Base-by-base conservation (phyloP, 2,329 filamentous ascomycete species). In the Bipolaris gigantea region DNA sequence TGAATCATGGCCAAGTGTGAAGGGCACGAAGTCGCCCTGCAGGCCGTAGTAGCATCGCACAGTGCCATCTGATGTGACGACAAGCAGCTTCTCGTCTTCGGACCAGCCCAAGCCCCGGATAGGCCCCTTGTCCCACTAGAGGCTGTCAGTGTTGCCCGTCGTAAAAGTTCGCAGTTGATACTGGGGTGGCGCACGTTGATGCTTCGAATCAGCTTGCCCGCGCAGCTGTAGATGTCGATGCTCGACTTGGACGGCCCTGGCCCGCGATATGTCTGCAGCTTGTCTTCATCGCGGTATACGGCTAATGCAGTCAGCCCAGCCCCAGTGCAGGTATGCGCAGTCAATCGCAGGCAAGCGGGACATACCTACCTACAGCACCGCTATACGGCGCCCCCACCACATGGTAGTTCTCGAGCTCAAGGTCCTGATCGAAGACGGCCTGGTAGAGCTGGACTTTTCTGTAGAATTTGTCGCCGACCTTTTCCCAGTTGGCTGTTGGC, bases 61-160 rank as follows among this genome's bases (percentile, higher is more conserved):
- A 1, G 87, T 93, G 21, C 94, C 94, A 69, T 99, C 93, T 48
- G 89, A 85, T 9, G 92, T 90, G 47, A 97, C 86, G 0, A 97
- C 89, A 4, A 99, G 79, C 42, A 99, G 82, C 71, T 89, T 89
- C 80, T 99, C 94, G 61, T 97, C 91, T 68, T 96, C 93, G 18
- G 92, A 96, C 94, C 94, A 99, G 32, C 94, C 94, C 18, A 99
- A 81, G 2, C 90, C 92, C 73, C 88, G 89, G 69, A 99, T 90
- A 3, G 86, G 80, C 41, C 90, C 90, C 76, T 92, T 90, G 66
- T 97, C 93, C 92, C 93, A 97, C 72, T 89, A 25, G 25, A 60
- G 18, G 53, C 30, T 43, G 63, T 69, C 53, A 66, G 63, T 39
- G 27, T 16, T 19, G 23, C 25, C 19, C 23, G 15, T 11, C 5